Conservation (phyloP, 108 stramenopile genomes). For the Craspedostauros australis region DNA sequence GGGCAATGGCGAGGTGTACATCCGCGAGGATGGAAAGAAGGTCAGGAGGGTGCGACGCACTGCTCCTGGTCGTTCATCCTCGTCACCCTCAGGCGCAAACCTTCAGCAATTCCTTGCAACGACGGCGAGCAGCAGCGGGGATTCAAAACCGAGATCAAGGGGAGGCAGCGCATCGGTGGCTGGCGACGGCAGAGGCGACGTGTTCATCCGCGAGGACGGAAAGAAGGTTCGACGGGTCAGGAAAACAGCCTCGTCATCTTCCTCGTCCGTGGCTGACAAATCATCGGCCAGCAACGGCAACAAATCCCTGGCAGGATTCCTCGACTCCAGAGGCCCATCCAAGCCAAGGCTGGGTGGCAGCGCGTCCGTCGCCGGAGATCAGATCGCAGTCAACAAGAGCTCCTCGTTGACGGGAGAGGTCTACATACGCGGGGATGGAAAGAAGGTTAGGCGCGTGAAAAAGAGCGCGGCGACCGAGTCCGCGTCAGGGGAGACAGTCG, state of each 20-base stretch:
- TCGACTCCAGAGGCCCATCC: not conserved
- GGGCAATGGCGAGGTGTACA: conserved; percentile 48
- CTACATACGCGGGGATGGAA: conserved; percentile 47
- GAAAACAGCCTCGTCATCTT: too few species aligned
- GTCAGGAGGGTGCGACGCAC: too few species aligned
- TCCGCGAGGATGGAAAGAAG: conserved; percentile 46
- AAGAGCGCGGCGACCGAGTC: conserved; percentile 9
- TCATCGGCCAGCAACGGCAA: too few species aligned
- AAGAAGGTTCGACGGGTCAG: too few species aligned
- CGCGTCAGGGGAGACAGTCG: conserved; percentile 18
- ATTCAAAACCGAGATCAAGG: too few species aligned
- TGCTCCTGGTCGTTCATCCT: too few species aligned
- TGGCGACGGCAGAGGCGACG: too few species aligned
- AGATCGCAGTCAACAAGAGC: conserved; percentile 18
- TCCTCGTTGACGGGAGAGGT: conserved; percentile 33
- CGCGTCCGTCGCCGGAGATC: conserved; percentile 28
- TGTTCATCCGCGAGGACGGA: conserved; percentile 29
- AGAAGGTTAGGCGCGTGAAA: conserved; percentile 38
- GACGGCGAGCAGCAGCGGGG: too few species aligned
- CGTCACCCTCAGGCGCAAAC: too few species aligned
- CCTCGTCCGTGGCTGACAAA: too few species aligned
- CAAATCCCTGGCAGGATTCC: conserved; percentile 16
- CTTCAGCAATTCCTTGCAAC: too few species aligned
- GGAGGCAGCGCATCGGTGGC: too few species aligned
- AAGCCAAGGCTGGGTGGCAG: conserved; percentile 11